A percentile compares a stretch with the other conserved stretches of the same genome.
Evolutionary conservation across 2,329 filamentous ascomycete species (phyloP).

Genomic region (Metarhizium rileyi): DNA sequence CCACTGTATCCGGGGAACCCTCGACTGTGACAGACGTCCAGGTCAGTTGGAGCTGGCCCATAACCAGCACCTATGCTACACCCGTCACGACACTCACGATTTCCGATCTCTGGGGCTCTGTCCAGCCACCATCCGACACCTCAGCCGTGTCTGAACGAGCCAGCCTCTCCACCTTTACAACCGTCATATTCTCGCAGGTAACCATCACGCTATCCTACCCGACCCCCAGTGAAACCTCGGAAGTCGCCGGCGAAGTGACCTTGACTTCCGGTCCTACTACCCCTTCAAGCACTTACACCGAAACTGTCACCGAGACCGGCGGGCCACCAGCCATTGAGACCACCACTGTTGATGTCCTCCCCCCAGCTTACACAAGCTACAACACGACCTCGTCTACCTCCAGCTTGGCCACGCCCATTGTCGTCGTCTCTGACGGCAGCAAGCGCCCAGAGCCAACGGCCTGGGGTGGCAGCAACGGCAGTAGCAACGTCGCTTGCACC

Average conservation of each 20-base stretch:
- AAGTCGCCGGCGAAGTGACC: conserved; percentile 15
- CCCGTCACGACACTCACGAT: conserved; percentile 18
- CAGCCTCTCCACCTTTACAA: conserved; percentile 13
- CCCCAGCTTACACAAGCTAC: conserved; percentile 11
- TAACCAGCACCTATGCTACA: conserved; percentile 8
- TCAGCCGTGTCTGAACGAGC: background rate
- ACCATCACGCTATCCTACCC: conserved; percentile 16
- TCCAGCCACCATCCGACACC: background rate
- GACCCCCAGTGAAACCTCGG: conserved; percentile 7
- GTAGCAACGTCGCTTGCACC: conserved; percentile 23
- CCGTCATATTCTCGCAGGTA: conserved; percentile 13
- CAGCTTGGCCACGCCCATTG: conserved; percentile 14
- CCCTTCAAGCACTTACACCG: conserved; percentile 18
- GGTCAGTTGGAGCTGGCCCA: conserved; percentile 14
- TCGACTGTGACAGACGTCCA: conserved; percentile 21
- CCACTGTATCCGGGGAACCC: conserved; percentile 21
- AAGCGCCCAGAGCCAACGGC: conserved; percentile 23
- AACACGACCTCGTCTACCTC: conserved; percentile 22
- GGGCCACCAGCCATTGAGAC: conserved; percentile 19
- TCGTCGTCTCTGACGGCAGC: conserved; percentile 22
- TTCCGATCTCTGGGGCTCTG: conserved; percentile 19
- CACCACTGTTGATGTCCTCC: conserved; percentile 23
- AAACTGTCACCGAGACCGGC: conserved; percentile 22
- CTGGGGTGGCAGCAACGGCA: conserved; percentile 19
- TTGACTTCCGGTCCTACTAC: conserved; percentile 12